Evolutionary conservation across 208 protist genomes (phyloP), one percentile per base, ranked within the genome.

Genomic region (Naegleria fowleri): DNA sequence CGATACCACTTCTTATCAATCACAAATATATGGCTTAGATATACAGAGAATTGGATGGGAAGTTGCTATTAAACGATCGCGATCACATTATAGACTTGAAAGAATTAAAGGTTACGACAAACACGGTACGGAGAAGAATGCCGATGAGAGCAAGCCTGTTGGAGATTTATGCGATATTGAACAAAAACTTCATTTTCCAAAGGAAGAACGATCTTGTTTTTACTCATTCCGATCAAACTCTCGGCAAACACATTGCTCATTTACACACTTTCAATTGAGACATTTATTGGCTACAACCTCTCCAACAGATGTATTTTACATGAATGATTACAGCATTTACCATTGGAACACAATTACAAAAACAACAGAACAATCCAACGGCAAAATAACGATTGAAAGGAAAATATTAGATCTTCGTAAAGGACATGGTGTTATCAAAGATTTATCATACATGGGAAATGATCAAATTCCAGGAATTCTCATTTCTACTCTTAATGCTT

Each of bases 261-360:
- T 87, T 22, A 87, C 83, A n/a, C 83, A 87, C 40, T 87, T 87
- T 51, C 83, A 87, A 36, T n/a, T 87, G 4, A 1, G 83, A 36
- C 83, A 87, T 51, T 48, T 87, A n/a, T n/a, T 87, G 9, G 41
- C 29, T 5, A 33, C 76, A 33, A 84, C 76, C 0, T 41, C 33
- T 19, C 76, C 76, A 19, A 41, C 29, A 5, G 33, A 84, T 41
- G 76, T 84, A 84, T 84, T 38, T 84, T 40, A 84, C 29, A 84
- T 84, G 76, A 40, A 84, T 84, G 76, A 41, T 41, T 16, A 84
- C 33, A 16, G 25, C 5, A 15, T 84, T 84, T 33, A 40, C 16
- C 29, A 41, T 40, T 84, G 33, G 38, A 84, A 41, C 33, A 38
- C 76, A 38, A 33, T 84, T 16, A 15, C 29, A 84, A 84, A 36